phyloP scores from a whole-genome alignment of 2,329 filamentous ascomycete genomes.

The Sporothrix sp. region DNA sequence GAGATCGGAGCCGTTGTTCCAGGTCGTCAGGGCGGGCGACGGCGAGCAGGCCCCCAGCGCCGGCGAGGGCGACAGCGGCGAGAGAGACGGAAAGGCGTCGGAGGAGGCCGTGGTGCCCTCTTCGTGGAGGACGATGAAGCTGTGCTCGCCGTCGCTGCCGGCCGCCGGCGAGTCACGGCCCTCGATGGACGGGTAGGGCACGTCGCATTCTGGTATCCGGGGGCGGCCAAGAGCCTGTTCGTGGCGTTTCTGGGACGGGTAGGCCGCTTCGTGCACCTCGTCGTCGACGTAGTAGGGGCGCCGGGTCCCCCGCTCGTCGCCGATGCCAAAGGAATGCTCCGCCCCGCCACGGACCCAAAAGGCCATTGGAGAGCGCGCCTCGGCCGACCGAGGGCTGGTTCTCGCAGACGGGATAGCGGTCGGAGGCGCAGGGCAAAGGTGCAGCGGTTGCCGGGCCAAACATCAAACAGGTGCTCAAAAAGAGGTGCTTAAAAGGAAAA shows the following conservation, averaged over 20 bases:
- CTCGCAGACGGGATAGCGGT: conserved; percentile 4
- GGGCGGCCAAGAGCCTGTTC: not conserved
- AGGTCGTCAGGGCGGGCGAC: not conserved
- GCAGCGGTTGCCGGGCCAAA: too few species aligned
- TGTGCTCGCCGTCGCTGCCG: not conserved
- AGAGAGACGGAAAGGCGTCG: not conserved
- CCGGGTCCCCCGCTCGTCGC: not conserved
- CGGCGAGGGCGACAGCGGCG: not conserved
- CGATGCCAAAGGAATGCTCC: not conserved
- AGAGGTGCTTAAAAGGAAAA: too few species aligned
- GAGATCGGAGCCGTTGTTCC: conserved; percentile 13
- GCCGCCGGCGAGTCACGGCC: not conserved
- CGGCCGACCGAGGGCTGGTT: not conserved
- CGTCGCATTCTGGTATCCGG: conserved; percentile 5
- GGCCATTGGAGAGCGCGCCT: conserved; percentile 6
- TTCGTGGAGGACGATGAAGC: conserved; percentile 11
- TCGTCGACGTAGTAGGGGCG: conserved; percentile 2
- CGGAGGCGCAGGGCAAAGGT: conserved; percentile 2
- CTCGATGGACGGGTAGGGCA: conserved; percentile 13
- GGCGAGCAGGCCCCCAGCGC: not conserved
- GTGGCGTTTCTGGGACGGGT: not conserved
- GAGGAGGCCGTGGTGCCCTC: not conserved
- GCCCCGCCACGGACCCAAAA: conserved; percentile 11
- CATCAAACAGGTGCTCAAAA: too few species aligned
- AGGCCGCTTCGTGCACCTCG: not conserved